phyloP scores from a whole-genome alignment of 441 rosid species.

The Corymbia calophylla region DNA sequence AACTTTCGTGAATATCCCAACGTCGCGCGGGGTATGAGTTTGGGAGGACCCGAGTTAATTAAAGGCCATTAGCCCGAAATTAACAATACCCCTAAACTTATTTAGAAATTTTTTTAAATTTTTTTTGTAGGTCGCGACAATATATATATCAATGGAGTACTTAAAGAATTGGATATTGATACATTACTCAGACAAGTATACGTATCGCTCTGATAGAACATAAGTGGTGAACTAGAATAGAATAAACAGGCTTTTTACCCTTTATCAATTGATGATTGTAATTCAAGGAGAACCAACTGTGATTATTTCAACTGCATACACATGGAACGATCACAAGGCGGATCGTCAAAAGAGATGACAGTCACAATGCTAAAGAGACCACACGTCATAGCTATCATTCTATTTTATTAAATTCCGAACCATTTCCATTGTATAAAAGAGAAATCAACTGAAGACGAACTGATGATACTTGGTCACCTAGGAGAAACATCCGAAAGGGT shows the following conservation, averaged over 20 bases:
- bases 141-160: too few relatives aligned
- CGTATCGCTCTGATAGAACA: accelerated
- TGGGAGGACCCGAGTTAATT: too few relatives aligned
- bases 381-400: neutral
- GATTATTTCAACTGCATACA: neutral
- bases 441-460: neutral
- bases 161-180: too few relatives aligned
- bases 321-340: neutral
- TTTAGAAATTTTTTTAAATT: too few relatives aligned
- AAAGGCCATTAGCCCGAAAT: too few relatives aligned
- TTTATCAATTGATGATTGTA: neutral
- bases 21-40: too few relatives aligned
- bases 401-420: neutral
- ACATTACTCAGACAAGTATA: neutral
- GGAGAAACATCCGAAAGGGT: neutral
- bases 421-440: neutral
- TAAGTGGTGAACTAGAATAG: neutral
- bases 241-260: neutral
- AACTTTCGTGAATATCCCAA: too few relatives aligned
- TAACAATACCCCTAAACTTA: too few relatives aligned
- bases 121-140: too few relatives aligned
- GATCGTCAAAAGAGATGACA: neutral
- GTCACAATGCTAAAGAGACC: neutral
- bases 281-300: neutral
- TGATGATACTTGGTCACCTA: neutral